phyloP scores from a whole-genome alignment of 208 protist genomes.

The Strigomonas culicis region DNA sequence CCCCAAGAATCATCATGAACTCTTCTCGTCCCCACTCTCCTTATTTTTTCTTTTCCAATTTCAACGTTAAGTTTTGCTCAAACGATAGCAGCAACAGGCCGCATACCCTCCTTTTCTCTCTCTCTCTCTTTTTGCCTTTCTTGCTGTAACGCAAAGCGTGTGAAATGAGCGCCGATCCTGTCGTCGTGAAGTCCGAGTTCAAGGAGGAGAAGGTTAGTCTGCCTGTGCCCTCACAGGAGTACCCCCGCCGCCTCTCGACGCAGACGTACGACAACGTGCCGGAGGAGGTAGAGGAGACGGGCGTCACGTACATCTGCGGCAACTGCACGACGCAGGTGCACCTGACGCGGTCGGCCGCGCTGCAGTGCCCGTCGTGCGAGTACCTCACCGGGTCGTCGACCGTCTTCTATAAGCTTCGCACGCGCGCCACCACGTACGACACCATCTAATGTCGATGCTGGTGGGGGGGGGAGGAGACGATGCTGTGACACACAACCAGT shows the following conservation, averaged over 20 bases:
- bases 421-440: conserved; percentile 79
- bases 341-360: conserved; percentile 38
- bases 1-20: no score
- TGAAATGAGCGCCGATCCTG: conserved; percentile 4
- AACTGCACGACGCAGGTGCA: conserved; percentile 74
- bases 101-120: background rate
- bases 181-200: conserved; percentile 5
- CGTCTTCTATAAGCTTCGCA: conserved; percentile 90
- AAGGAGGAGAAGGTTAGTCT: conserved; percentile 19
- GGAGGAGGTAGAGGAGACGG: conserved; percentile 20
- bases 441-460: conserved; percentile 61
- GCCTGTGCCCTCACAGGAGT: no score
- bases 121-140: conserved; percentile 11
- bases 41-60: no score
- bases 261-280: background rate
- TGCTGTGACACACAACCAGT: background rate
- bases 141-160: background rate
- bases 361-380: conserved; percentile 79
- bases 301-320: conserved; percentile 74
- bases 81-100: no score
- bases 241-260: conserved; percentile 3
- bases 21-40: no score
- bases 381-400: conserved; percentile 79
- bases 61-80: no score
- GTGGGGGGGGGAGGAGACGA: no score